Base-by-base conservation (phyloP, 495 filamentous ascomycete species). In the Rostrohypoxylon terebratum region DNA sequence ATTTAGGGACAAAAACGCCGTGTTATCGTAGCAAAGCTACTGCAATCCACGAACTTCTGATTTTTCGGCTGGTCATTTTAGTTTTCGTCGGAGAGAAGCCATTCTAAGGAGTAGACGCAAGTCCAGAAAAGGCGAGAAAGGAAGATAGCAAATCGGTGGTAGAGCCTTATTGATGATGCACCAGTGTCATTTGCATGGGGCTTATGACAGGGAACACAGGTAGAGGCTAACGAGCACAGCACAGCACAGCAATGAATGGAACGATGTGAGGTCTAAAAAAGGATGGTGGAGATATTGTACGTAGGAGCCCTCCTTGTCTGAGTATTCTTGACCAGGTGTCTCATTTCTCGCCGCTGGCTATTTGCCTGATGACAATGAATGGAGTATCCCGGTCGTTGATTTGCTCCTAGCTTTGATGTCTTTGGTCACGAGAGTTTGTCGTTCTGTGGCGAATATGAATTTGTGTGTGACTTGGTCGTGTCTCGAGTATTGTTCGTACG, bases 141-240 rank as follows among this genome's bases (percentile, higher is more conserved):
- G 42, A 45, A 57, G 28, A 25, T 23, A 44, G 34, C 40, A 34
- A 44, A 38, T 42, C 31, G 44, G 36, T 50, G 42, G 55, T 20
- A 66, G 40, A 67, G 58, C 51, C 23, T 10, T 51, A 63, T 50
- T 44, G 31, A 44, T 48, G 59, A 61, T 65, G 20, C 21, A 28
- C 60, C 21, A 40, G 40, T 40, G 33, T 33, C 34, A 50, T 42
- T 66, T 28, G 55, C 28, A 63, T 53, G 63, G 63, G 69, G 38
- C 50, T 72, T 72, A 63, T 63, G 63, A 68, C 11, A 53, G 51
- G 31, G 59, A 60, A 64, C 68, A 64, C 51, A 64, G 53, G 59
- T 68, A 21, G 60, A 36, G 11, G 66, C 51, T 69, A 63, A 18
- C 23, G 25, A 50, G 34, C 23, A 57, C 40, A 23, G 38, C 38